Conservation (phyloP, 257 asterid species). For the Rauvolfia tetraphylla region DNA sequence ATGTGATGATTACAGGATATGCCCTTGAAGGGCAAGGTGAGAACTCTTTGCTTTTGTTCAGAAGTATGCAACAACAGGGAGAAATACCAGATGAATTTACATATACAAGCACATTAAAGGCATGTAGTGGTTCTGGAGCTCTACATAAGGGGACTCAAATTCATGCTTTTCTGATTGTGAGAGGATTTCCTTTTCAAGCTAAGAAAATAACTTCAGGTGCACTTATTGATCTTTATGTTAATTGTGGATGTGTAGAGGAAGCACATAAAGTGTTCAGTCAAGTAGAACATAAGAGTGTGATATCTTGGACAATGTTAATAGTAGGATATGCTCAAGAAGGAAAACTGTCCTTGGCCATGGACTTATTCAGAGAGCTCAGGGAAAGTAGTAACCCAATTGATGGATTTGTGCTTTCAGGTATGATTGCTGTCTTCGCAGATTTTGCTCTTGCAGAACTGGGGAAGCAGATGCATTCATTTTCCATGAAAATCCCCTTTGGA, state of each 20-base stretch:
- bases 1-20: conserved; percentile 52
- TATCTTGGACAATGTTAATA: conserved; percentile 52
- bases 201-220: conserved; percentile 49
- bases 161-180: conserved; percentile 41
- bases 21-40: conserved; percentile 32
- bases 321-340: conserved; percentile 50
- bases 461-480: conserved; percentile 53
- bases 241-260: conserved; percentile 35
- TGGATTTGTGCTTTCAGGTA: conserved; percentile 50
- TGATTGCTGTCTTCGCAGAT: conserved; percentile 51
- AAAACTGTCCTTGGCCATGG: conserved; percentile 34
- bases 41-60: conserved; percentile 39
- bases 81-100: conserved; percentile 56
- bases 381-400: conserved; percentile 31
- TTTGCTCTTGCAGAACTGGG: conserved; percentile 48
- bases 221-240: conserved; percentile 54
- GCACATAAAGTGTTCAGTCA: conserved; percentile 42
- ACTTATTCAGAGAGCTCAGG: conserved; percentile 50
- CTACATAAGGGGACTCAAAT: conserved; percentile 53
- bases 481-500: conserved; percentile 38
- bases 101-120: conserved; percentile 55
- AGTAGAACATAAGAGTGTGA: conserved; percentile 34
- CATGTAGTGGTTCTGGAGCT: conserved; percentile 52
- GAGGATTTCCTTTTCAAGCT: conserved; percentile 36
- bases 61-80: conserved; percentile 42